Base-by-base conservation (phyloP, 768 basidiomycete species). In the Hemileccinum rubropunctum region DNA sequence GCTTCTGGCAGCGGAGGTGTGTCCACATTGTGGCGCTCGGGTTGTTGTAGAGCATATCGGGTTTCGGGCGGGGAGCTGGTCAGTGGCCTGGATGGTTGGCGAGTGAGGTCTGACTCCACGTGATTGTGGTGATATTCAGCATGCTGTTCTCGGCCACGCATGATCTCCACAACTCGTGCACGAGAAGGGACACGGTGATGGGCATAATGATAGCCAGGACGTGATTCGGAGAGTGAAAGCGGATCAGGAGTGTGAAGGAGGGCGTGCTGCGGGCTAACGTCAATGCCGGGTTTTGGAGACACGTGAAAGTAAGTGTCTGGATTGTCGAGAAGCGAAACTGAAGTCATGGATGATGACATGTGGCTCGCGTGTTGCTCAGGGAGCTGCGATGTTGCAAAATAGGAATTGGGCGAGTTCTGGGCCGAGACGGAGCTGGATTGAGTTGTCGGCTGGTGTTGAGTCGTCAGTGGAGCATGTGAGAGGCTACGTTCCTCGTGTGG, bases 401-500 rank as follows among this genome's bases (percentile, higher is more conserved):
- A 64, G 45, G 58, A 21, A 49, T 53, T 56, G 43, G 58, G 52
- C 52, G 63, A 52, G 53, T 42, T 51, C 44, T 42, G 50, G 32
- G 45, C 45, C 10, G 50, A 52, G 50, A 61, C 50, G 57, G 65
- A 62, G 48, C 21, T 46, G 45, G 27, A 35, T 23, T 47, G 53
- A 36, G 62, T 47, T 50, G 59, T 50, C 34, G 54, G 52, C 23
- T 55, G 62, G 55, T 42, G 61, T 47, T 50, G 51, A 41, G 53
- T 35, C 30, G 58, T 21, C 53, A 63, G 48, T 44, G 63, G 60
- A 50, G 58, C 43, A 50, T 64, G 63, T 30, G 64, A 57, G 49
- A 62, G 60, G 63, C 47, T 50, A 41, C 56, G 33, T 48, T 57
- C 65, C 65, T 64, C 64, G 62, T 65, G 65, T 67, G 49, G 17